Conservation (phyloP, 306 rosid genomes). For the Benincasa hispida region DNA sequence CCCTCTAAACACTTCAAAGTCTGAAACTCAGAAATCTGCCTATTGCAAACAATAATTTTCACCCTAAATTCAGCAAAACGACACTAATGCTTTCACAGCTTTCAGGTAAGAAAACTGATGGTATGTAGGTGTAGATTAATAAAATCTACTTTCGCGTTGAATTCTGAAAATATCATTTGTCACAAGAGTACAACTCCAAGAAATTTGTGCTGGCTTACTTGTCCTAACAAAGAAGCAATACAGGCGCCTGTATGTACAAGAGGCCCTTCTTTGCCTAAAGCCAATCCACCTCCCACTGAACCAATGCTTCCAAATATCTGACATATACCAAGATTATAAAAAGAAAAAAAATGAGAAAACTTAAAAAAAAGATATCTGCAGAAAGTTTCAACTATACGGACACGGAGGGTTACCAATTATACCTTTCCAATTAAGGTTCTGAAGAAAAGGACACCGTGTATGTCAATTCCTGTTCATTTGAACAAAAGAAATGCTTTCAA, state of each 20-base stretch:
- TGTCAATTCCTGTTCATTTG: conserved; percentile 56
- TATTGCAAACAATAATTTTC: neutral
- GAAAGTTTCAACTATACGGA: conserved; percentile 6
- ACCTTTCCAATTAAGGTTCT: conserved; percentile 99
- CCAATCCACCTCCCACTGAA: conserved; percentile 96
- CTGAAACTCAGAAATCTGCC: neutral
- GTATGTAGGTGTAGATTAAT: neutral
- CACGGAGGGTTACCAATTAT: neutral
- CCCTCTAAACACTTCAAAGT: no score
- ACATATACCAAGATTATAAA: conserved; percentile 12
- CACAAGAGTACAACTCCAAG: neutral
- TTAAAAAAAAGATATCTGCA: neutral
- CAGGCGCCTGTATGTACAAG: conserved; percentile 99
- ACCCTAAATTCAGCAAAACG: neutral
- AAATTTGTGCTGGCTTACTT: conserved; percentile 32
- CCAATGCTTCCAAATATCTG: conserved; percentile 99
- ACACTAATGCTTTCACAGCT: neutral
- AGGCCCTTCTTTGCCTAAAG: conserved; percentile 98
- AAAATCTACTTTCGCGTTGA: neutral
- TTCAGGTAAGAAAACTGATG: neutral
- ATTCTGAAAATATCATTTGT: neutral
- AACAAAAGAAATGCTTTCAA: conserved; percentile 23
- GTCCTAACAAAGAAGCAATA: conserved; percentile 98
- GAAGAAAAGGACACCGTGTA: conserved; percentile 76
- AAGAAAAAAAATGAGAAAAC: conserved; percentile 4